A percentile compares a stretch with the other conserved stretches of the same genome.
phyloP scores from a whole-genome alignment of 495 filamentous ascomycete genomes.

The Amorphotheca resinae region DNA sequence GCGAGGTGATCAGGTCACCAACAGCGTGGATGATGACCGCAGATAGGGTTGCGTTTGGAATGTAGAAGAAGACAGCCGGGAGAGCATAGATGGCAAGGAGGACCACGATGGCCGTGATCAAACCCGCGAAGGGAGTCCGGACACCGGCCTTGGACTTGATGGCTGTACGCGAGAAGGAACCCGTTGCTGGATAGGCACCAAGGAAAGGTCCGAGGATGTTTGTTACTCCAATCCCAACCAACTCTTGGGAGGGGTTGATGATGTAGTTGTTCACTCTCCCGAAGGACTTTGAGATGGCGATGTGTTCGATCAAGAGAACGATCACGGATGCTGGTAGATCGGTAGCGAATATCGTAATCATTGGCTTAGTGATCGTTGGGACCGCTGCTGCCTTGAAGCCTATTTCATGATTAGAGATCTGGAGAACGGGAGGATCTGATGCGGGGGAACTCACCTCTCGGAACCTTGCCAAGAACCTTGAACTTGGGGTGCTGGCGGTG shows the following conservation, averaged over 20 bases:
- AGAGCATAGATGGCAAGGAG: constrained; percentile 92
- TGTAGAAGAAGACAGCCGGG: constrained; percentile 88
- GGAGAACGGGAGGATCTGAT: no score
- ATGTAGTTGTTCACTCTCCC: constrained; percentile 94
- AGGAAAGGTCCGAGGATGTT: constrained; percentile 92
- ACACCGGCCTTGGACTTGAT: constrained; percentile 98
- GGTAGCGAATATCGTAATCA: constrained; percentile 42
- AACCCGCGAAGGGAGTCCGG: constrained; percentile 80
- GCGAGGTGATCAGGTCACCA: constrained; percentile 85
- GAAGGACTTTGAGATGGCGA: constrained; percentile 97
- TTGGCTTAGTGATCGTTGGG: constrained; percentile 45
- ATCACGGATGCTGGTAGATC: constrained; percentile 71
- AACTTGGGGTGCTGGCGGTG: constrained; percentile 43
- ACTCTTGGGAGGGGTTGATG: constrained; percentile 94
- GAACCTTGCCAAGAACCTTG: constrained; percentile 44
- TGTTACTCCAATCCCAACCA: constrained; percentile 86
- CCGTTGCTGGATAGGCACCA: constrained; percentile 87
- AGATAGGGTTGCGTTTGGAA: constrained; percentile 72
- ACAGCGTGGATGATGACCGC: constrained; percentile 98
- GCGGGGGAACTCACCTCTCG: constrained; percentile 28
- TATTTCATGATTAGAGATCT: constrained; percentile 3
- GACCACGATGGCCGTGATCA: constrained; percentile 81
- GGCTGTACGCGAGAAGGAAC: constrained; percentile 92
- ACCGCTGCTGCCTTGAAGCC: constrained; percentile 65
- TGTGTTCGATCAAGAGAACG: constrained; percentile 89